Conservation (phyloP, 2,329 filamentous ascomycete genomes). For the Fusarium succisae region DNA sequence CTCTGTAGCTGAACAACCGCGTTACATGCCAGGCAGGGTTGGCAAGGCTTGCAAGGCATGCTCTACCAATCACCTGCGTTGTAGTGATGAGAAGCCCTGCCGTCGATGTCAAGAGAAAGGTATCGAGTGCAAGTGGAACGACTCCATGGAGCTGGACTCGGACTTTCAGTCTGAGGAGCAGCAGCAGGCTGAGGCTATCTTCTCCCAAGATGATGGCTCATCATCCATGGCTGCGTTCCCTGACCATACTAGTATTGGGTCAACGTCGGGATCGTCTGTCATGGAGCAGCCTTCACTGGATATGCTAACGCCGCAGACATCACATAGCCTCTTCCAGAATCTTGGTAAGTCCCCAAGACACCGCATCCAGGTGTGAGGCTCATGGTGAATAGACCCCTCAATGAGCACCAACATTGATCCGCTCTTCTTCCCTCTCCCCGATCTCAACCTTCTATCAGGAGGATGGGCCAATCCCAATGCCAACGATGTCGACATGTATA, state of each 20-base stretch:
- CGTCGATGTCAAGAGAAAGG: conserved; percentile 40
- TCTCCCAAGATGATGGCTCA: neutral
- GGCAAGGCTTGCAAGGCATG: conserved; percentile 43
- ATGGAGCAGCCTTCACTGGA: conserved; percentile 11
- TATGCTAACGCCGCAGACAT: conserved; percentile 19
- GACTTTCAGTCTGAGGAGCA: conserved; percentile 18
- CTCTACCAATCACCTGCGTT: conserved; percentile 44
- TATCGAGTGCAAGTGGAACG: conserved; percentile 42
- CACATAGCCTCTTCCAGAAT: conserved; percentile 15
- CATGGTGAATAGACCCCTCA: neutral
- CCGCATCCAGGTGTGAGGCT: neutral
- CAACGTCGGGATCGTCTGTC: neutral
- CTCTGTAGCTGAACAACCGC: conserved; percentile 1
- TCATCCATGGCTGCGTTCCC: neutral
- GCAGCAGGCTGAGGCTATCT: conserved; percentile 4
- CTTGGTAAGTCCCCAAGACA: neutral
- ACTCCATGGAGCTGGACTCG: conserved; percentile 9
- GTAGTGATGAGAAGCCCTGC: conserved; percentile 46
- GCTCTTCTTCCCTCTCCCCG: conserved; percentile 25
- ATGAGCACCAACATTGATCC: conserved; percentile 3
- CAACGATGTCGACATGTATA: conserved; percentile 1
- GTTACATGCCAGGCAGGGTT: conserved; percentile 36
- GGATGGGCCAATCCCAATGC: conserved; percentile 1
- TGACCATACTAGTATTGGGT: neutral
- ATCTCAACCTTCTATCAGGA: conserved; percentile 35